Evolutionary conservation across 1,284 basidiomycete genomes (phyloP).

Genomic region (Ganoderma sinense): DNA sequence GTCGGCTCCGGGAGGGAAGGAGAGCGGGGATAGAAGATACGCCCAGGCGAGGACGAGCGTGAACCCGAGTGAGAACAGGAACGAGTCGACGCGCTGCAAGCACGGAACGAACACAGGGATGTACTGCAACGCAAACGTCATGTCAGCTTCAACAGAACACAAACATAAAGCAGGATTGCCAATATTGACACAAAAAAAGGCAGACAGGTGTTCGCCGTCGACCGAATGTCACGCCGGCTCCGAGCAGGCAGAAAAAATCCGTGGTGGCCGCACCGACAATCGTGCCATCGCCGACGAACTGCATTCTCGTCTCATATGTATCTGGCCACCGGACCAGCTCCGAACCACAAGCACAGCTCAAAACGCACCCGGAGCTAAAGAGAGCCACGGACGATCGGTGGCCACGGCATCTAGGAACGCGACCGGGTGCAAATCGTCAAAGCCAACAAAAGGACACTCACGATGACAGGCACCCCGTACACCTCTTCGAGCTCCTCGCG

Average conservation of each 20-base stretch:
- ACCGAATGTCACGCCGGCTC: neutral
- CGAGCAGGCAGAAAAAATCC: neutral
- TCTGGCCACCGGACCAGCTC: neutral
- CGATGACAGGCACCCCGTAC: slow-evolving; percentile 77
- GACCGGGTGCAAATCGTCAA: neutral
- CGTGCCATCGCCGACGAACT: neutral
- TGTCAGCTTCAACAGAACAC: neutral
- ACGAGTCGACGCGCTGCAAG: slow-evolving; percentile 74
- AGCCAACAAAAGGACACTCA: slow-evolving; percentile 42
- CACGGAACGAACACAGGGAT: slow-evolving; percentile 81
- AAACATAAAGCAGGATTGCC: neutral
- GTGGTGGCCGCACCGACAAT: neutral
- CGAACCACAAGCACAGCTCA: neutral
- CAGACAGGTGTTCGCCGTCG: neutral
- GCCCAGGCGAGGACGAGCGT: slow-evolving; percentile 69
- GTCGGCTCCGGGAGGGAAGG: slow-evolving; percentile 27
- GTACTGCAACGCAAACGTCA: slow-evolving; percentile 51
- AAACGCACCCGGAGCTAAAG: neutral
- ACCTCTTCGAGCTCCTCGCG: slow-evolving; percentile 79
- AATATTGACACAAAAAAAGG: neutral
- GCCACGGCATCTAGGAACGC: neutral
- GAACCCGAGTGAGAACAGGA: slow-evolving; percentile 71
- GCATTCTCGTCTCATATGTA: neutral
- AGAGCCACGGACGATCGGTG: neutral
- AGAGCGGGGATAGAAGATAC: slow-evolving; percentile 57